Evolutionary conservation across 768 basidiomycete species (phyloP), one percentile per base, ranked within the genome.

Genomic region (Paxillus rubicundulus): DNA sequence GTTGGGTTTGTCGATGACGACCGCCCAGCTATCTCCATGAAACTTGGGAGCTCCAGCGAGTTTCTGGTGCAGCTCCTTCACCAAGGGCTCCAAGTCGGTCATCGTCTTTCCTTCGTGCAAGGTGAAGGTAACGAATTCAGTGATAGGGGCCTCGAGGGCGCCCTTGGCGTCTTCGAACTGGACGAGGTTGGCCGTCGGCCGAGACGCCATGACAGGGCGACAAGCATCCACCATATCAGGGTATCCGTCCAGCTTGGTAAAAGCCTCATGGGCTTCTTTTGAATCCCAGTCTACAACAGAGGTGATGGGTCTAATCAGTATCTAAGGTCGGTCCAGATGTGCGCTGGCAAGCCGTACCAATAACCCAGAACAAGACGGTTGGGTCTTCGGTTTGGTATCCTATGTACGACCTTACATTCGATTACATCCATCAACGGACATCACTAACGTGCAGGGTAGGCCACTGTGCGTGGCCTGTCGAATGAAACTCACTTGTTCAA

Each of bases 81-180:
- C 59, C 51, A 71, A 45, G 7, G 57, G 56, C 21, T 56, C 42
- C 13, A 70, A 45, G 33, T 66, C 27, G 24, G 17, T 39, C 21
- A 70, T 53, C 14, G 36, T 39, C 0, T 60, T 53, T 45, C 52
- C 66, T 34, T 61, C 45, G 47, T 70, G 66, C 33, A 70, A 43
- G n/a, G 63, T 57, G 47, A 70, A 66, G 16, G 69, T 70, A 33
- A 70, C 70, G 43, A 70, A 68, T 60, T 71, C 68, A 9, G 68
- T 70, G 56, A 58, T 58, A 9, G 68, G 62, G 28, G 68, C 70
- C 1, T 50, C 37, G 21, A 69, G 53, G 9, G 60, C 46, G 9
- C 49, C 54, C 4, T 51, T 44, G 28, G 57, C 42, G 18, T 65
- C 50, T 9, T 65, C 58, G 27, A 69, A 71, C 42, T 61, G 28